Evolutionary conservation across 129 eudicot species (phyloP), one percentile per base, ranked within the genome.

Genomic region (Solidago caesia): DNA sequence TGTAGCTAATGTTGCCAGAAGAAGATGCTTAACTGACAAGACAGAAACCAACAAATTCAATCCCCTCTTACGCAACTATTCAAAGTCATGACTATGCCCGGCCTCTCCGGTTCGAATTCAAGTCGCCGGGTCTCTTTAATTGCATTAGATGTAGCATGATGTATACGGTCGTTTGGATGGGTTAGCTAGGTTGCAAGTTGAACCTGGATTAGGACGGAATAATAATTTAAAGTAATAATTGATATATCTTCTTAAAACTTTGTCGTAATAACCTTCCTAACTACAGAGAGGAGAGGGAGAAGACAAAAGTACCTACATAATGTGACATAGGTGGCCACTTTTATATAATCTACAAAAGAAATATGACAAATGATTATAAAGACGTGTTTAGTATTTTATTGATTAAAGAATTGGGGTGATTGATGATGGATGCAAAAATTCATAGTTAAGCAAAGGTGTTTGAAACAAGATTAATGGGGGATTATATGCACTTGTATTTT

Each of bases 21-120:
- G 12, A 66, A 75, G 67, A 75, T 75, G 66, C 66, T 26, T 13
- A 21, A 53, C n/a, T 66, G 80, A 75, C 73, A 66, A 75, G 47
- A 76, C 73, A 75, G 74, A 76, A 76, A 76, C 29, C 80, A 55
- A 67, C 73, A 67, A 56, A 21, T 21, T 21, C 21, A 21, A 21
- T 21, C 21, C 21, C 0, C 21, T 21, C 21, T 21, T 21, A 21
- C 21, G 21, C 21, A 21, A 21, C 21, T 21, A 21, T 21, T 21
- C 21, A 21, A 21, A 21, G 21, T 21, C 21, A 21, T 21, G 21
- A 21, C 39, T 0, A 33, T 33, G 39, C 39, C 39, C 39, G 3
- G 39, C 39, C 39, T 33, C 39, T 33, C 39, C 39, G 21, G 21
- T 21, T 21, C 21, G 21, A 21, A 21, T 21, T 21, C 21, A 21